Percentiles rank a stretch among this genome's conserved stretches.
Conservation (phyloP, 1,284 basidiomycete species). For the Takashimella tepidaria region DNA sequence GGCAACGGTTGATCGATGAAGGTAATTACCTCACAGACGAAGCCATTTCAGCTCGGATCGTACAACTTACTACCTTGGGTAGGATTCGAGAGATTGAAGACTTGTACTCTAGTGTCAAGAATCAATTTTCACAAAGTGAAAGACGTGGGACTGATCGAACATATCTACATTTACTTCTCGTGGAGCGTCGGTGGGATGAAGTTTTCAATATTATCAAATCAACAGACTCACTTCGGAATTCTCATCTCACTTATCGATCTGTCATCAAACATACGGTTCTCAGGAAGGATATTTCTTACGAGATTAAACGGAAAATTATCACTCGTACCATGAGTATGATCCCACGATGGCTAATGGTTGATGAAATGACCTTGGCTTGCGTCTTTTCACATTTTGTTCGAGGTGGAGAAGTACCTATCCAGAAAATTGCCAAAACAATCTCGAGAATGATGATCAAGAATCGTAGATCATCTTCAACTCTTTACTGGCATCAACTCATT, state of each 20-base stretch:
- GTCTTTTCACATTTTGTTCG: background rate
- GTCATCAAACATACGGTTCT: background rate
- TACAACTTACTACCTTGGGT: background rate
- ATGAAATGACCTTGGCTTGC: background rate
- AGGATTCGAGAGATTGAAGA: background rate
- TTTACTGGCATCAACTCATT: background rate
- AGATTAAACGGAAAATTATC: background rate
- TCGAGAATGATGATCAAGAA: background rate
- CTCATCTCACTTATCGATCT: background rate
- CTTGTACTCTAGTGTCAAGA: background rate
- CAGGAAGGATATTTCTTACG: background rate
- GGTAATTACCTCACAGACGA: background rate
- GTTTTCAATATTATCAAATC: background rate
- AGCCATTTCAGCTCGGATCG: background rate
- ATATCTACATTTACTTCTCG: background rate
- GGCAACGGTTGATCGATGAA: background rate
- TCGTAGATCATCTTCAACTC: background rate
- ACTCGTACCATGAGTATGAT: background rate
- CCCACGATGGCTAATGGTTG: background rate
- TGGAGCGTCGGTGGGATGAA: background rate
- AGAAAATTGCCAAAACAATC: background rate
- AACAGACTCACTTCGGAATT: background rate
- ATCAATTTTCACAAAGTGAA: background rate
- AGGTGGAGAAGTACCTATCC: background rate
- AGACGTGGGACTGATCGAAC: background rate